Percentiles rank a stretch among this genome's conserved stretches.
These are phyloP conservation scores for Dianthus caryophyllus DNA, from an alignment of 148 eudicot genomes.

Conservation along the genomic window DNA sequence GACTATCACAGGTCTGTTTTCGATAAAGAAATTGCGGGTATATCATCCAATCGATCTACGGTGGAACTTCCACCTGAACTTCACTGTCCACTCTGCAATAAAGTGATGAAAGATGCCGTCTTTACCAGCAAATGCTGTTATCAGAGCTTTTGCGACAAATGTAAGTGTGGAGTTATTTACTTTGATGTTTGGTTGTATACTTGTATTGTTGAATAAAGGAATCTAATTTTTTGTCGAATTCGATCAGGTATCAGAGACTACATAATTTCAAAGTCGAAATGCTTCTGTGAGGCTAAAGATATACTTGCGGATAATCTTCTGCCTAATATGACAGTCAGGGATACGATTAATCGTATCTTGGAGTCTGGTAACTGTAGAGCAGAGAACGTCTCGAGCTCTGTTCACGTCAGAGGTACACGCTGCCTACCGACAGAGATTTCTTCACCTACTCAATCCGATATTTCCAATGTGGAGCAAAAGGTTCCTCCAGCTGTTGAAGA, in stretches of 20 bases:
- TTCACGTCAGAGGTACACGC: conserved; percentile 58
- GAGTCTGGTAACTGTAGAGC: conserved; percentile 71
- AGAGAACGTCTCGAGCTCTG: conserved; percentile 56
- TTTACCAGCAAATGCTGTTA: conserved; percentile 89
- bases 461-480: conserved; percentile 54
- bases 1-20: conserved; percentile 57
- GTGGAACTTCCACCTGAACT: conserved; percentile 87
- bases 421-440: conserved; percentile 48
- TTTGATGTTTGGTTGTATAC: too few species aligned
- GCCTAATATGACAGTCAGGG: conserved; percentile 77
- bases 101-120: conserved; percentile 96
- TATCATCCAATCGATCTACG: conserved; percentile 57
- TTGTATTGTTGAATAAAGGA: too few species aligned
- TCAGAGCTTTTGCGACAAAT: conserved; percentile 80
- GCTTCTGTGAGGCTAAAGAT: conserved; percentile 75
- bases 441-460: conserved; percentile 63
- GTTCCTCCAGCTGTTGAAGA: conserved; percentile 38
- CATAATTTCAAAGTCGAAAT: conserved; percentile 65
- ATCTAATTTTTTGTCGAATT: conserved; percentile 6
- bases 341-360: conserved; percentile 67
- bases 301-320: conserved; percentile 75
- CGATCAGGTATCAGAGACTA: conserved; percentile 76
- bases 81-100: conserved; percentile 77
- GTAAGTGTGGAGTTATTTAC: too few species aligned
- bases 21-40: conserved; percentile 73